Percentiles rank a stretch among this genome's conserved stretches.
These are phyloP conservation scores for Xylariaceae sp. DNA, from an alignment of 2,329 filamentous ascomycete genomes.

Conservation along the genomic window DNA sequence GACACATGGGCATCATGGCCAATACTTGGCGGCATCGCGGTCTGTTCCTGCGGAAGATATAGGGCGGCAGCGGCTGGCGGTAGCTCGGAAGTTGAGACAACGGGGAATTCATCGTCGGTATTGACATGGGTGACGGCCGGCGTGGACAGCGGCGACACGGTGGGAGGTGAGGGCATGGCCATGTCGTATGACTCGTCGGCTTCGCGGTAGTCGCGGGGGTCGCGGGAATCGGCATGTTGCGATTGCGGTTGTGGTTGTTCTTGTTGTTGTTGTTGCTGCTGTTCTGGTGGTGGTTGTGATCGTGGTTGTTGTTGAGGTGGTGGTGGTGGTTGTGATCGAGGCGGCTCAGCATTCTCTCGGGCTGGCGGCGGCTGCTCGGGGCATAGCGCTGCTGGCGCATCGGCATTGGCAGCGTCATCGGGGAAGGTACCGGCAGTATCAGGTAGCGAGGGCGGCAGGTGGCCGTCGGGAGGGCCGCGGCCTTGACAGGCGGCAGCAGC, in stretches of 20 bases:
- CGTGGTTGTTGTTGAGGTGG: slow-evolving; percentile 2
- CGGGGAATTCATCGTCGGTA: slow-evolving; percentile 17
- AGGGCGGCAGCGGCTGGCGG: slow-evolving; percentile 6
- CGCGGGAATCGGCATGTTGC: neutral
- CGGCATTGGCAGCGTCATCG: slow-evolving; percentile 6
- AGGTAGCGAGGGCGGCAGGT: slow-evolving; percentile 3
- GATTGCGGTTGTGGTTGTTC: no score
- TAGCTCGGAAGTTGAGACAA: slow-evolving; percentile 16
- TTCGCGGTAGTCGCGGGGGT: slow-evolving; percentile 3
- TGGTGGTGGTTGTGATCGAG: slow-evolving; percentile 2
- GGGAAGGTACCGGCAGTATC: slow-evolving; percentile 3
- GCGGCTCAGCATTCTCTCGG: neutral
- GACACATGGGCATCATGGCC: slow-evolving; percentile 1
- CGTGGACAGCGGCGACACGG: slow-evolving; percentile 28
- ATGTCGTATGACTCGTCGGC: slow-evolving; percentile 13
- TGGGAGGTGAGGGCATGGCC: slow-evolving; percentile 25
- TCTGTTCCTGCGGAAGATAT: slow-evolving; percentile 7
- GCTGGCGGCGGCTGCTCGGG: neutral
- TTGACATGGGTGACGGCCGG: slow-evolving; percentile 25
- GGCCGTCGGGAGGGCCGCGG: no score
- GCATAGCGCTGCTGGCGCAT: slow-evolving; percentile 13
- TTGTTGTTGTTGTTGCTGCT: slow-evolving; percentile 1
- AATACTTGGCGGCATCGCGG: slow-evolving; percentile 7
- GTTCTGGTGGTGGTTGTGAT: slow-evolving; percentile 3
- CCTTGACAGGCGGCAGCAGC: no score